Evolutionary conservation across 768 basidiomycete species (phyloP), one percentile per base, ranked within the genome.

Genomic region (Suillus paluster): DNA sequence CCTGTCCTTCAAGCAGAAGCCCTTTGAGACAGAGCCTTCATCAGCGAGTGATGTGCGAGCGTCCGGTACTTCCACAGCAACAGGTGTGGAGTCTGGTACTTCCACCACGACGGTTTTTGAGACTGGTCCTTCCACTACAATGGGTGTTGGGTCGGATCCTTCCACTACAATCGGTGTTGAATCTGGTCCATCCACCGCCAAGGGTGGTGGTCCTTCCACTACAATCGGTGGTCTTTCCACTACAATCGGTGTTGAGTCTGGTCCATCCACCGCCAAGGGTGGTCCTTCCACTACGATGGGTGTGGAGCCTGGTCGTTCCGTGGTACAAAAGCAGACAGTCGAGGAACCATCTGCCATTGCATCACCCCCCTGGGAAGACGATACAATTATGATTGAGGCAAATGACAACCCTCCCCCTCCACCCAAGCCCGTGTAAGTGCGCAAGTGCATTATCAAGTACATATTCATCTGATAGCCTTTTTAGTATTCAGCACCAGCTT

Each of bases 401-500:
- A 34, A 55, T 39, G 38, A 55, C 12, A 27, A 25, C 11, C 17
- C 17, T 19, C 38, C 34, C 36, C 53, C 21, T 38, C 53, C 54
- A 15, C 11, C 23, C 38, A 17, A 6, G 17, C 38, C 54, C 6
- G 38, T 19, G 54, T 55, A 27, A 55, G 54, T 55, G 25, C 23
- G 19, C 36, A 11, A 4, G 11, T 27, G 2, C 17, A 19, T 27
- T 25, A 19, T 39, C 11, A 55, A 10, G 3, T 23, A 41, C 38
- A 39, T 11, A 38, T 39, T 8, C 25, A 39, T 55, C 39, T 55
- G 19, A 55, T 7, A 11, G 38, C 23, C 6, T 6, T 34, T 39
- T 19, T 39, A 55, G 54, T 39, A 34, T 55, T 39, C 38, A 55
- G 23, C 65, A 68, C 9, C 54, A 36, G 11, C 8, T 53, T 2